Base-by-base conservation (phyloP, 2,329 filamentous ascomycete genomes). In the Stagonosporopsis rhizophila region DNA sequence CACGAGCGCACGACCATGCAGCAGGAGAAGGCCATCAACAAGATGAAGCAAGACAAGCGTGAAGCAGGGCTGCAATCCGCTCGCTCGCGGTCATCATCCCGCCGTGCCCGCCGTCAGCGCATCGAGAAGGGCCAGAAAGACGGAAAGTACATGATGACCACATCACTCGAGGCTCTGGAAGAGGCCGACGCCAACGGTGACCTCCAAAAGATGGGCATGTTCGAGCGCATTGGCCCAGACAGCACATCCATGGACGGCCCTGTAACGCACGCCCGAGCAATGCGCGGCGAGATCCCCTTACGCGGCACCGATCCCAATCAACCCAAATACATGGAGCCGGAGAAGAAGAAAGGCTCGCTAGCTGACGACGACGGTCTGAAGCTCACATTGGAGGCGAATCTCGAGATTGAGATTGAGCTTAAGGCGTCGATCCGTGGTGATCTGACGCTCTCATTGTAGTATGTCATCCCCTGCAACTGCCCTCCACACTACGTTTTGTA, bases 371-470 rank as follows among this genome's bases (percentile, higher is more conserved):
- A 92, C 68, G 89, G 89, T 35, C 75, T 92, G 71, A 87, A 87
- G 73, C 76, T 93, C 71, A 84, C 87, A 34, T 79, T 95, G 20
- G 91, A 93, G 71, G 79, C 92, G 52, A 92, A 93, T 75, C 80
- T 95, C 54, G 91, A 95, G 64, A 83, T 95, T 45, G 91, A 95
- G 76, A 90, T 95, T 59, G 89, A 92, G 68, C 83, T 95, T 59
- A 95, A 95, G 82, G 91, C 91, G 19, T 88, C 89, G 75, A 92
- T 95, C 63, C 87, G 92, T 68, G 92, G 92, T 70, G 92, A 96
- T 78, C 78, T 96, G 62, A 92, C 90, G 30, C 77, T 95, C 62
- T 89, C 87, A 62, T 82, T 95, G 70, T 85, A 89, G 89, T 91
- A 83, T 81, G 86, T 87, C 30, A 30, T 28, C 49, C 39, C 35